Conservation (phyloP, 192 early-diverging fungal genomes). For the Podila verticillata region DNA sequence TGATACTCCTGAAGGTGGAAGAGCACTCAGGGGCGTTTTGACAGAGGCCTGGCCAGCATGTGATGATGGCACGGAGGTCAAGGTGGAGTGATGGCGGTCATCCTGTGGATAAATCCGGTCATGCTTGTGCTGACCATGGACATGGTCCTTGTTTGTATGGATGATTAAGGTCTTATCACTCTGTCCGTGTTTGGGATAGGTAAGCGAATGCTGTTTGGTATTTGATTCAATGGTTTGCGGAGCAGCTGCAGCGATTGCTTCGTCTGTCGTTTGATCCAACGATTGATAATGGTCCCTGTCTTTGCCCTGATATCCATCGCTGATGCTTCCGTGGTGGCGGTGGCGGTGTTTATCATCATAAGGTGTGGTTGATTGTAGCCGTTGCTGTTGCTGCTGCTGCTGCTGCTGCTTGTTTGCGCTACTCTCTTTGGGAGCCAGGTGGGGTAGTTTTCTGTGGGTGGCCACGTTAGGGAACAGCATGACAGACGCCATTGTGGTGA, state of each 20-base stretch:
- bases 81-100: background rate
- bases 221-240: background rate
- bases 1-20: conserved; percentile 5
- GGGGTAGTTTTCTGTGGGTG: conserved; percentile 40
- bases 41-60: background rate
- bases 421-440: conserved; percentile 14
- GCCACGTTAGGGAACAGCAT: conserved; percentile 42
- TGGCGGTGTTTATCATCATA: background rate
- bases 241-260: background rate
- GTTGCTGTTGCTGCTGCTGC: conserved; percentile 3
- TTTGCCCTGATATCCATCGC: background rate
- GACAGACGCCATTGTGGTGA: conserved; percentile 27
- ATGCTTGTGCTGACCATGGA: background rate
- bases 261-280: no score
- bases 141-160: background rate
- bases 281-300: no score
- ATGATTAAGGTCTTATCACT: background rate
- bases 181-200: no score
- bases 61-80: background rate
- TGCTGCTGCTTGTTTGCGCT: background rate
- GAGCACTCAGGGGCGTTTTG: background rate
- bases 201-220: background rate
- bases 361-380: background rate
- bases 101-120: no score
- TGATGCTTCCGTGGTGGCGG: background rate